These are phyloP conservation scores for Blastocladiella emersonii DNA, from an alignment of 371 early-diverging fungal genomes.

Conservation along the genomic window DNA sequence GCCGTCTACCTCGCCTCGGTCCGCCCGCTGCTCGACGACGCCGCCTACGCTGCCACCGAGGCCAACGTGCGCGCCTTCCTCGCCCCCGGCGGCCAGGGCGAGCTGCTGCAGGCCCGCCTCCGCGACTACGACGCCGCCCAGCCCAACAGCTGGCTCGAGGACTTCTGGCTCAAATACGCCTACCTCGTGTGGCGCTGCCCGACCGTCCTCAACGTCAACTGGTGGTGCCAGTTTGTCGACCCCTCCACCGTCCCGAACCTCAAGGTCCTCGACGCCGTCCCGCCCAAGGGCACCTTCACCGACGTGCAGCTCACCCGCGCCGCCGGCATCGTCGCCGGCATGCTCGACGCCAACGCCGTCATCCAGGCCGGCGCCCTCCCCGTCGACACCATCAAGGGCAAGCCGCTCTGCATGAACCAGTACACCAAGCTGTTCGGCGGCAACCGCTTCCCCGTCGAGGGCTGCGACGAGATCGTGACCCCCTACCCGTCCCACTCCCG, in stretches of 20 bases:
- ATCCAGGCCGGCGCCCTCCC: slow-evolving; percentile 54
- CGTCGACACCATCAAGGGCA: slow-evolving; percentile 45
- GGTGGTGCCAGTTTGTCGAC: slow-evolving; percentile 63
- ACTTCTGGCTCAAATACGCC: slow-evolving; percentile 70
- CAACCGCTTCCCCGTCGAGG: slow-evolving; percentile 51
- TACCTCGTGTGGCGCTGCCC: slow-evolving; percentile 81
- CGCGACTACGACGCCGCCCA: slow-evolving; percentile 30
- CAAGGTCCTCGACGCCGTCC: slow-evolving; percentile 19
- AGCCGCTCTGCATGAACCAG: slow-evolving; percentile 84
- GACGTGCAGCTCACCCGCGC: slow-evolving; percentile 63
- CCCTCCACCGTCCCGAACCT: slow-evolving; percentile 15
- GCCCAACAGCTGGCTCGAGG: slow-evolving; percentile 68
- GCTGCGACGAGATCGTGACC: slow-evolving; percentile 50
- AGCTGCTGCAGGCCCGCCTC: slow-evolving; percentile 57
- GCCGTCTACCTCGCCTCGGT: slow-evolving; percentile 53
- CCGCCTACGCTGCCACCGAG: slow-evolving; percentile 35
- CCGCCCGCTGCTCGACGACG: slow-evolving; percentile 32
- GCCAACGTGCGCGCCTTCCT: slow-evolving; percentile 49
- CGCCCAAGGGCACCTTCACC: slow-evolving; percentile 34
- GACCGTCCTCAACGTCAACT: slow-evolving; percentile 72
- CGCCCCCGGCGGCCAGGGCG: slow-evolving; percentile 43
- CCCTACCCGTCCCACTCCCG: slow-evolving; percentile 52
- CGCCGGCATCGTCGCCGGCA: slow-evolving; percentile 47
- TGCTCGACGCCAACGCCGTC: slow-evolving; percentile 55
- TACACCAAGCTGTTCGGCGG: slow-evolving; percentile 71